Base-by-base conservation (phyloP, 2,329 filamentous ascomycete genomes). In the Phaeoacremonium minimum region DNA sequence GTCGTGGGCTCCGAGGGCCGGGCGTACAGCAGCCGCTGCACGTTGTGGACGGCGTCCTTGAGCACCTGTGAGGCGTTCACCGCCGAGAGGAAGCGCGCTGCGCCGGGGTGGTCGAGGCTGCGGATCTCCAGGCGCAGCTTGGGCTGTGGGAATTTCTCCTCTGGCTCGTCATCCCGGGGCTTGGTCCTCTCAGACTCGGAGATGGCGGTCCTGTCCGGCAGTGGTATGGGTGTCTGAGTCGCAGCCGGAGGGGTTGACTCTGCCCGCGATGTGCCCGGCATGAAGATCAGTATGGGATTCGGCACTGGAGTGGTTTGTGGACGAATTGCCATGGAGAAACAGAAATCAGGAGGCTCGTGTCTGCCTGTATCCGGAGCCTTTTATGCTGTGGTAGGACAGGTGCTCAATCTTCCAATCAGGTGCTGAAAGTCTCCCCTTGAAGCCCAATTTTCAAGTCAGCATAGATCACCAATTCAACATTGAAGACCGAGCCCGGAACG, bases 21-120 rank as follows among this genome's bases (percentile, higher is more conserved):
- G 30, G 53, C 49, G 58, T 96, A 97, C 18, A 97, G 79, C 17
- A 80, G 73, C 18, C 68, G 66, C 33, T 93, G 73, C 13, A 96
- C 87, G 44, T 76, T 74, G 33, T 72, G 58, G 19, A 90, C 74
- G 39, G 85, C 80, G 11, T 66, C 60, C 35, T 75, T 62, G 30
- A 95, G 66, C 35, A 83, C 74, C 14, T 69, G 63, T 26, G 77
- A 64, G 36, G 82, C 73, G 53, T 86, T 75, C 44, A 88, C 64
- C 28, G 80, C 65, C 35, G 63, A 59, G 40, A 95, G 76, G 60
- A 95, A 94, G 43, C 77, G 64, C 19, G 66, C 56, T 5, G 83
- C 64, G 38, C 84, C 87, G 2, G 73, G 59, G 59, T 81, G 74
- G 36, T 56, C 52, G 40, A 83, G 62, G 50, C 83, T 75, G 33